Percentiles rank a stretch among this genome's conserved stretches.
These are phyloP conservation scores for Talaromyces proteolyticus DNA, from an alignment of 495 filamentous ascomycete species.

Conservation along the genomic window DNA sequence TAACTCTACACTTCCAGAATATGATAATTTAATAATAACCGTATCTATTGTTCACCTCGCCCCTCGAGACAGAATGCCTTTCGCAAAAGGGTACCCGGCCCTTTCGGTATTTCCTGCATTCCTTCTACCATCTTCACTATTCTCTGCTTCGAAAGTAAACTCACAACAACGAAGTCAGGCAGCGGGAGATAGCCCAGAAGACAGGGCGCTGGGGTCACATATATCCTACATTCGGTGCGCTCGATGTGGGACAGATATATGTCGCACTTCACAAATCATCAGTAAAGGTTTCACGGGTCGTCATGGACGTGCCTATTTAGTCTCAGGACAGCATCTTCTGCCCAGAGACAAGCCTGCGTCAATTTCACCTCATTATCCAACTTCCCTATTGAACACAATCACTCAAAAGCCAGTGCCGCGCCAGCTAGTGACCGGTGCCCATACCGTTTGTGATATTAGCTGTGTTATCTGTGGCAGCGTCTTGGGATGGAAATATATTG, in stretches of 20 bases:
- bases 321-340: conserved; percentile 54
- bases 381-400: conserved; percentile 49
- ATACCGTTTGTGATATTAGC: conserved; percentile 52
- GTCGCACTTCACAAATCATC: conserved; percentile 72
- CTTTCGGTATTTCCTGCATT: conserved; percentile 38
- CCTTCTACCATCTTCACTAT: conserved; percentile 35
- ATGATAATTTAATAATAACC: too few species aligned
- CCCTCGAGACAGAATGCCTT: too few species aligned
- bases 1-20: too few species aligned
- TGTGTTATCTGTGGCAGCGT: conserved; percentile 60
- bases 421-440: conserved; percentile 71
- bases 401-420: conserved; percentile 59
- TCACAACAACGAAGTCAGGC: conserved; percentile 8
- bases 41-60: too few species aligned
- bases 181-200: conserved; percentile 9
- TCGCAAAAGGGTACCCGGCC: background rate
- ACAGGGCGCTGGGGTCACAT: conserved; percentile 41
- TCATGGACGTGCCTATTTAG: conserved; percentile 89
- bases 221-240: conserved; percentile 65
- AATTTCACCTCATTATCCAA: conserved; percentile 30
- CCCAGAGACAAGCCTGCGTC: conserved; percentile 20
- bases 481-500: conserved; percentile 92
- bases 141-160: conserved; percentile 1
- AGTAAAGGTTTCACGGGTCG: conserved; percentile 90
- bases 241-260: conserved; percentile 68